Evolutionary conservation across 768 basidiomycete genomes (phyloP), one percentile per base, ranked within the genome.

Genomic region (Chalciporus sphaerocephalus): DNA sequence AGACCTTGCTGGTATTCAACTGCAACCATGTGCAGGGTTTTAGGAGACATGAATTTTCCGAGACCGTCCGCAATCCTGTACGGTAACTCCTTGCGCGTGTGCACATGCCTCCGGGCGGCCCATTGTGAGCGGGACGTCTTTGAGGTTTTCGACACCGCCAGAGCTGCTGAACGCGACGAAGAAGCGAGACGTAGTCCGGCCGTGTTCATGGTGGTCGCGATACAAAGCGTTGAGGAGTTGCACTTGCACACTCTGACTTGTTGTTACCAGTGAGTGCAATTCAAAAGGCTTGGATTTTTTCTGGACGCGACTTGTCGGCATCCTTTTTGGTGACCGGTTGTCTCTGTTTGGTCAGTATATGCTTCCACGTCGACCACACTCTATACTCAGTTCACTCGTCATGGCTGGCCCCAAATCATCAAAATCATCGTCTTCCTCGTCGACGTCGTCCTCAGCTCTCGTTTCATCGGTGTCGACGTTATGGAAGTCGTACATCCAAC

Each of bases 1-100:
- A 94, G 72, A 8, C 92, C 92, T 49, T 87, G 76, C 61, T 94
- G 92, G 67, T 88, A 96, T 57, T 94, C 92, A 39, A 81, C 73
- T 3, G 85, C 85, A 39, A 92, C 71, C 47, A 78, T 76, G 51
- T 76, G 78, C 47, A 93, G 74, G 1, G 85, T 85, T n/a, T 62
- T 55, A 17, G 88, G 82, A 1, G 87, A 80, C 57, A 93, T 70
- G 63, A 95, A 95, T 17, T 81, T 70, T 36, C 86, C 87, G 24
- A 94, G 70, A 16, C 92, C 92, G 32, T 78, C 69, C 36, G 88
- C 79, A 22, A 83, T 61, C 8, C 74, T 65, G 69, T 91, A 93
- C 1, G 80, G 80, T 22, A 89, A 75, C 9, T 66, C 57, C 54
- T 69, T 72, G 46, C 74, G 74, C 42, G 69, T 61, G 65, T 87